Conservation (phyloP, 805 yeast species). For the Blastobotrys muscicola region DNA sequence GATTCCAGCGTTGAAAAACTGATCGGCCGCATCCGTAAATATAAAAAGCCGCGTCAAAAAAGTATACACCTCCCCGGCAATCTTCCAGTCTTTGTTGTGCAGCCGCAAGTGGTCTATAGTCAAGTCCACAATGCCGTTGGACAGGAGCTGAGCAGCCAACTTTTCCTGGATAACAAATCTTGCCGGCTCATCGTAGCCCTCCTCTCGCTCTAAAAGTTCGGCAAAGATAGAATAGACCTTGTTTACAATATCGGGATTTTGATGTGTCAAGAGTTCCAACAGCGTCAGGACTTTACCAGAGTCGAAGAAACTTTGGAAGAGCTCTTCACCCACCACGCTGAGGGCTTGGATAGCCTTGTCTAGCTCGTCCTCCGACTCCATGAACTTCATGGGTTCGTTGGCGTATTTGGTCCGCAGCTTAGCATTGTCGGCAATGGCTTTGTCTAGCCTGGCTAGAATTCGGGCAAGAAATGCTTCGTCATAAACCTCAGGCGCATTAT, state of each 20-base stretch:
- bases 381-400: constrained; percentile 19
- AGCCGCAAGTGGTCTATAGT: no score
- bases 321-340: constrained; percentile 8
- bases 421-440: constrained; percentile 12
- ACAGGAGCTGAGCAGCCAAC: no score
- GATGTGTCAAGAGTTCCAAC: constrained; percentile 13
- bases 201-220: constrained; percentile 10
- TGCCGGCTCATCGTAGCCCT: not conserved
- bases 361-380: constrained; percentile 18
- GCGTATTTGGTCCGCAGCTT: constrained; percentile 12
- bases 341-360: constrained; percentile 13
- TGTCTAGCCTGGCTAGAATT: constrained; percentile 13
- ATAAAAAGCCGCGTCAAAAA: no score
- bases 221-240: constrained; percentile 5
- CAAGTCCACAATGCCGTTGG: no score
- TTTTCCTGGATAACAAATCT: no score
- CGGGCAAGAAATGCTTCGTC: no score
- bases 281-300: constrained; percentile 7
- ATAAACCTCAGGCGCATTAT: no score
- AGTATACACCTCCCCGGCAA: no score
- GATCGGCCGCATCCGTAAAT: no score
- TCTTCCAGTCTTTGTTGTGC: no score
- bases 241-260: constrained; percentile 13
- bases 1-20: no score
- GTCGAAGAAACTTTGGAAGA: constrained; percentile 5